Evolutionary conservation across 1,284 basidiomycete species (phyloP).

Genomic region (Sanghuangporus baumii): DNA sequence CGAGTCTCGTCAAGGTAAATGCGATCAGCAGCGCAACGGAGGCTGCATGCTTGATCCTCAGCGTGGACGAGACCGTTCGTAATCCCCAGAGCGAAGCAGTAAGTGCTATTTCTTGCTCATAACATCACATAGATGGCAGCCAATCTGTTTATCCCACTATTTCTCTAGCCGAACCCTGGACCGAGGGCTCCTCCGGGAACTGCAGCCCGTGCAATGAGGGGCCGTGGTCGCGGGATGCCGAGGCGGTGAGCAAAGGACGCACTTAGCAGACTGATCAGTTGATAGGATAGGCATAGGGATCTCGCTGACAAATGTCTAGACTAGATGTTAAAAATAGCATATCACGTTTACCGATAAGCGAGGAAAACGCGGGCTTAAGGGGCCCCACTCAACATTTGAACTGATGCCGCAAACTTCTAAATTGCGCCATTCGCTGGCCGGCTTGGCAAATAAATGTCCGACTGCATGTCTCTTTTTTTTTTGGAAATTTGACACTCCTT

Average conservation of each 20-base stretch:
- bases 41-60: constrained; percentile 92
- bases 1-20: constrained; percentile 92
- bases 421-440: no score
- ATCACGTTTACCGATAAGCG: background rate
- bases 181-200: constrained; percentile 81
- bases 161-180: constrained; percentile 58
- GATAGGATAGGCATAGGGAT: constrained; percentile 10
- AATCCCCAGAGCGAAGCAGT: constrained; percentile 91
- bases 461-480: no score
- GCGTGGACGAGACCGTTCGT: constrained; percentile 91
- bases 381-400: background rate
- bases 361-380: background rate
- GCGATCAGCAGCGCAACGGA: constrained; percentile 94
- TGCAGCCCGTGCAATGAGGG: constrained; percentile 77
- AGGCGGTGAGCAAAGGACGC: constrained; percentile 41
- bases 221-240: constrained; percentile 74
- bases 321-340: background rate
- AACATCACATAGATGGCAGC: constrained; percentile 15
- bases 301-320: constrained; percentile 9
- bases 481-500: background rate
- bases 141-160: constrained; percentile 14
- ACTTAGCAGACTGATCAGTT: background rate
- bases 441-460: no score
- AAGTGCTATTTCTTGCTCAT: constrained; percentile 26
- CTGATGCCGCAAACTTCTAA: background rate